phyloP scores from a whole-genome alignment of 176 grass and related monocot species.

The Ampelocalamus luodianensis region DNA sequence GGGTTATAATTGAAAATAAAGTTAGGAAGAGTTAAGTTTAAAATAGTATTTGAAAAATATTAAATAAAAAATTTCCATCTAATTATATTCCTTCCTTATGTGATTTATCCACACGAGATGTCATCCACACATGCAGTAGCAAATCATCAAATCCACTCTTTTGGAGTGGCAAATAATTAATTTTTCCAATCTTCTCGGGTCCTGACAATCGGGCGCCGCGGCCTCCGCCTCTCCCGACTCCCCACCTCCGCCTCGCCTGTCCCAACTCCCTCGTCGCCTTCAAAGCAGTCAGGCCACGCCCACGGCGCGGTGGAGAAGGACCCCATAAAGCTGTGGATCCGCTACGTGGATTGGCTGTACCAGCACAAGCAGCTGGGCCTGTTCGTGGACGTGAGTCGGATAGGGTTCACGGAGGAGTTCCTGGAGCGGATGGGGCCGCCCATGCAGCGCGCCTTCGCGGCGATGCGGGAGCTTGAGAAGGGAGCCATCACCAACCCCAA shows the following conservation, averaged over 20 bases:
- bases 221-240: slow-evolving; percentile 7
- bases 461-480: slow-evolving; percentile 94
- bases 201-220: not conserved
- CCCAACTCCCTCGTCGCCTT: slow-evolving; percentile 62
- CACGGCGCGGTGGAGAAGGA: slow-evolving; percentile 69
- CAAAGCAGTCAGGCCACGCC: slow-evolving; percentile 11
- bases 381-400: slow-evolving; percentile 95
- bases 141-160: too few species aligned
- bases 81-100: too few species aligned
- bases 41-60: too few species aligned
- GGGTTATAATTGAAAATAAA: too few species aligned
- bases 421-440: slow-evolving; percentile 71
- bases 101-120: too few species aligned
- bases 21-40: too few species aligned
- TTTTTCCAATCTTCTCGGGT: too few species aligned
- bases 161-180: too few species aligned
- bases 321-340: slow-evolving; percentile 72
- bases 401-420: slow-evolving; percentile 92
- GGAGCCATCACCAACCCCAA: slow-evolving; percentile 94
- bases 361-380: slow-evolving; percentile 52
- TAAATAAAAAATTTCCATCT: too few species aligned
- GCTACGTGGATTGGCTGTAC: too few species aligned
- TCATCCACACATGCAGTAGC: too few species aligned
- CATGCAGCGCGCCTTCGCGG: slow-evolving; percentile 70
- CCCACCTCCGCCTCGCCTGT: slow-evolving; percentile 59